A percentile compares a stretch with the other conserved stretches of the same genome.
Evolutionary conservation across 129 eudicot genomes (phyloP).

Genomic region (Helianthus annuus): DNA sequence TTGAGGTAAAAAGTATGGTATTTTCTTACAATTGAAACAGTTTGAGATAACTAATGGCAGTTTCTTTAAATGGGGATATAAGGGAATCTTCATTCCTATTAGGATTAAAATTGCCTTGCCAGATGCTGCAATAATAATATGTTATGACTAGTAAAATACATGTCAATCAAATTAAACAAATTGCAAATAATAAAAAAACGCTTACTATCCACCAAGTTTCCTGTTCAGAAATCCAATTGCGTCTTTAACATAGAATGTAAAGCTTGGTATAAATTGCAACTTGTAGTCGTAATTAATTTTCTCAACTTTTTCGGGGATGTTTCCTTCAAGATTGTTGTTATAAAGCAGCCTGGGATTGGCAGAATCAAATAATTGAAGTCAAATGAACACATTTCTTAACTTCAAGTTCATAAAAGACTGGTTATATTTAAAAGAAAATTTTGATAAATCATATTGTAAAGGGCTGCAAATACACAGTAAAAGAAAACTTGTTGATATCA

Average conservation of each 20-base stretch:
- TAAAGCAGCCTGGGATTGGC: conserved; percentile 50
- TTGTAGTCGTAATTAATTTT: conserved; percentile 42
- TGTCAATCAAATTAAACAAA: neutral
- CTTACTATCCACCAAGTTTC: conserved; percentile 73
- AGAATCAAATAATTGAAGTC: conserved; percentile 10
- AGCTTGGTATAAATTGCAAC: conserved; percentile 45
- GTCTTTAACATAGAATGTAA: conserved; percentile 35
- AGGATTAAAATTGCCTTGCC: conserved; percentile 37
- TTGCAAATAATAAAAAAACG: neutral
- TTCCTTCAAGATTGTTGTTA: conserved; percentile 54
- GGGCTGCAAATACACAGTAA: neutral
- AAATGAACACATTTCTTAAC: neutral
- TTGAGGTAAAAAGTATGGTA: neutral
- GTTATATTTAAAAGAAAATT: conserved; percentile 2
- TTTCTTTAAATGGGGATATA: conserved; percentile 31
- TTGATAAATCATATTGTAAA: neutral
- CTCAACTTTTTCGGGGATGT: conserved; percentile 39
- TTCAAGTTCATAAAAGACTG: neutral
- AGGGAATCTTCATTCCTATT: conserved; percentile 29
- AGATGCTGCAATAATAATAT: conserved; percentile 46
- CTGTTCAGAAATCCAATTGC: conserved; percentile 51
- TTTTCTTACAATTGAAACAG: conserved; percentile 46
- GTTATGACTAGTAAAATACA: neutral
- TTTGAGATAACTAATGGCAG: conserved; percentile 30
- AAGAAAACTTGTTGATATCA: neutral